These are phyloP conservation scores for Juglanconis oblonga DNA, from an alignment of 2,329 filamentous ascomycete species.

Conservation along the genomic window DNA sequence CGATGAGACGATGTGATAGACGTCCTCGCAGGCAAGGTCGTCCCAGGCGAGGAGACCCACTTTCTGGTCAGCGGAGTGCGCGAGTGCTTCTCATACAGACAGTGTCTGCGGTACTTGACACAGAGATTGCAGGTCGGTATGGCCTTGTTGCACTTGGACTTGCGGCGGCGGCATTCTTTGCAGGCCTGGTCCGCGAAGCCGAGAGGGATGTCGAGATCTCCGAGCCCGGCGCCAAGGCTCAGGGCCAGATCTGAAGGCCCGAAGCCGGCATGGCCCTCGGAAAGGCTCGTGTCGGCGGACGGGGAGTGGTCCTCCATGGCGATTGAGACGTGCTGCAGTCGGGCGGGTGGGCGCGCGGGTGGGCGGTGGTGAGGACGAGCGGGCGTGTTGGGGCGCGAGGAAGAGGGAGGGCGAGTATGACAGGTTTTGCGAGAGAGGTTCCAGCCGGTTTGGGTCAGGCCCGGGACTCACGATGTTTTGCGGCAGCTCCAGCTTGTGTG, in stretches of 20 bases:
- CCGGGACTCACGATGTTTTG: conserved; percentile 20
- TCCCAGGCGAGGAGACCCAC: conserved; percentile 23
- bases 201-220: conserved; percentile 18
- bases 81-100: conserved; percentile 46
- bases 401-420: not conserved
- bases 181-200: conserved; percentile 32
- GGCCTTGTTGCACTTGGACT: conserved; percentile 36
- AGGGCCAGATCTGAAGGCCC: conserved; percentile 6
- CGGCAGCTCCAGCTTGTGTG: conserved; percentile 12
- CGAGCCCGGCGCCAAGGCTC: conserved; percentile 18
- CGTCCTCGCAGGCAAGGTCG: too few relatives aligned
- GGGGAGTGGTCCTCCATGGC: conserved; percentile 17
- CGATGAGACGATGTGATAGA: not conserved
- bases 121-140: conserved; percentile 39
- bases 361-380: not conserved
- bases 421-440: not conserved
- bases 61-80: conserved; percentile 46
- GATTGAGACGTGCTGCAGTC: not conserved
- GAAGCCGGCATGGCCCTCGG: conserved; percentile 11
- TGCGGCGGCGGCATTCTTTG: conserved; percentile 39
- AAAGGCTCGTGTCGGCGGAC: conserved; percentile 13
- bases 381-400: not conserved
- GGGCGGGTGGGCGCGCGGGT: not conserved
- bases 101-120: conserved; percentile 41
- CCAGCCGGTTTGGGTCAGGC: not conserved